Percentiles rank a stretch among this genome's conserved stretches.
These are phyloP conservation scores for Cutaneotrichosporon sp. DNA, from an alignment of 1,284 basidiomycete species.

Conservation along the genomic window DNA sequence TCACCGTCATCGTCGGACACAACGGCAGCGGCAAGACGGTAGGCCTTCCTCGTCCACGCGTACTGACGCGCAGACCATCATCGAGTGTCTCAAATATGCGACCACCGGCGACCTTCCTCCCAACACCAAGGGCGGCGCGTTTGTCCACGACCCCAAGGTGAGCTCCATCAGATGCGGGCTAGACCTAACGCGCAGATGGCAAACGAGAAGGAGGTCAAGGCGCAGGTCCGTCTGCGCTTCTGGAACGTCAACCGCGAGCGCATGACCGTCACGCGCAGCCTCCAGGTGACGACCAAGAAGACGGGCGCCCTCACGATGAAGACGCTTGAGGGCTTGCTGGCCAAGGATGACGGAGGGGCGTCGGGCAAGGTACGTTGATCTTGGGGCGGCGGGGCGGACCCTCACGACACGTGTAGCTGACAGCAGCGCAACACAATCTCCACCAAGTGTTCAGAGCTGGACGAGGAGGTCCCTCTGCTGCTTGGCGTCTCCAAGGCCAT, in stretches of 20 bases:
- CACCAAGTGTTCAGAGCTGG: constrained; percentile 95
- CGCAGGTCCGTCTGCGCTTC: constrained; percentile 94
- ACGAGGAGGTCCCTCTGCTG: constrained; percentile 84
- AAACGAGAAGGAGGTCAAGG: constrained; percentile 97
- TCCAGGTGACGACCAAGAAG: constrained; percentile 94
- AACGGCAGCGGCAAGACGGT: constrained; percentile 98
- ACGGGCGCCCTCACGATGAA: constrained; percentile 88
- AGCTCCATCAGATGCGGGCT: neutral
- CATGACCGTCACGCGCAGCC: constrained; percentile 91
- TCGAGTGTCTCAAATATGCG: constrained; percentile 98
- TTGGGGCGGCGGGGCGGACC: too few species aligned
- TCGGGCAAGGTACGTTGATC: constrained; percentile 74
- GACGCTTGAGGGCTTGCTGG: constrained; percentile 90
- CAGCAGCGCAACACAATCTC: constrained; percentile 80
- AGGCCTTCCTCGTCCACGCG: constrained; percentile 20
- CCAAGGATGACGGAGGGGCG: constrained; percentile 67
- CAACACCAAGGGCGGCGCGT: constrained; percentile 96
- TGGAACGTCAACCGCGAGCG: constrained; percentile 79
- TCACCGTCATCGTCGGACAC: constrained; percentile 98
- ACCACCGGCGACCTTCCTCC: constrained; percentile 98
- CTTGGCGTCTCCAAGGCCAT: constrained; percentile 98
- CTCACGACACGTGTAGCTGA: too few species aligned
- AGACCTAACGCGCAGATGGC: constrained; percentile 66
- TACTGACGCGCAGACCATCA: constrained; percentile 67
- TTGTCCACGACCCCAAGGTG: constrained; percentile 91